phyloP scores from a whole-genome alignment of 2,329 filamentous ascomycete species.

The Talaromyces pinophilus region DNA sequence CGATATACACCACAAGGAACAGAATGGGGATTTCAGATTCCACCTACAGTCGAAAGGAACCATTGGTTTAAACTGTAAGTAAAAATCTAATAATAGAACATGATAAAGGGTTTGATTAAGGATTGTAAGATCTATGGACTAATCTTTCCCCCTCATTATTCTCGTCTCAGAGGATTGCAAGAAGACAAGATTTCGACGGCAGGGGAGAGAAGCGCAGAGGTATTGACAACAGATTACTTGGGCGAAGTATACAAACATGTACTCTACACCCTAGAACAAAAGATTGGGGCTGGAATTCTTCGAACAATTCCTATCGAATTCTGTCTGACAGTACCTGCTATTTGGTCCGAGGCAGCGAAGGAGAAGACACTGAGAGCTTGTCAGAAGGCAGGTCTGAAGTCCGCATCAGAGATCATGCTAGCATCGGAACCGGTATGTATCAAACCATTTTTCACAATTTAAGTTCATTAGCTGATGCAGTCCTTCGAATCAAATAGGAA shows the following conservation, averaged over 20 bases:
- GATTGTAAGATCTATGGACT: background rate
- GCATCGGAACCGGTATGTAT: background rate
- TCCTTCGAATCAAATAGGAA: constrained; percentile 81
- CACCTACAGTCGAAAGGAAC: constrained; percentile 95
- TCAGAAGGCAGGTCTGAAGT: constrained; percentile 91
- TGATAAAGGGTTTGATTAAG: background rate
- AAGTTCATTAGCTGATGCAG: background rate
- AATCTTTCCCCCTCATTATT: background rate
- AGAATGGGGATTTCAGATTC: constrained; percentile 97
- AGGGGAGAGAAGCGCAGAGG: constrained; percentile 66
- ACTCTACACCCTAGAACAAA: constrained; percentile 93
- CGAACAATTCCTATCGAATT: constrained; percentile 97
- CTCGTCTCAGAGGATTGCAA: background rate
- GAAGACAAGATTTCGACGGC: background rate
- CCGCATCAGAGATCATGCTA: constrained; percentile 44
- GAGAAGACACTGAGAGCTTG: constrained; percentile 95
- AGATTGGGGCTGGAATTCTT: constrained; percentile 94
- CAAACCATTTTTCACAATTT: background rate
- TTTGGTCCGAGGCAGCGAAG: constrained; percentile 99
- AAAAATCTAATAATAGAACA: background rate
- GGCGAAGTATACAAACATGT: constrained; percentile 97
- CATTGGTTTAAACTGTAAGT: constrained; percentile 99
- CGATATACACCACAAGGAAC: constrained; percentile 99
- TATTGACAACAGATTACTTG: constrained; percentile 96
- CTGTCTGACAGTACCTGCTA: constrained; percentile 94